Percentiles rank a stretch among this genome's conserved stretches.
phyloP scores from a whole-genome alignment of 345 rosid genomes.

The Dovyalis caffra region DNA sequence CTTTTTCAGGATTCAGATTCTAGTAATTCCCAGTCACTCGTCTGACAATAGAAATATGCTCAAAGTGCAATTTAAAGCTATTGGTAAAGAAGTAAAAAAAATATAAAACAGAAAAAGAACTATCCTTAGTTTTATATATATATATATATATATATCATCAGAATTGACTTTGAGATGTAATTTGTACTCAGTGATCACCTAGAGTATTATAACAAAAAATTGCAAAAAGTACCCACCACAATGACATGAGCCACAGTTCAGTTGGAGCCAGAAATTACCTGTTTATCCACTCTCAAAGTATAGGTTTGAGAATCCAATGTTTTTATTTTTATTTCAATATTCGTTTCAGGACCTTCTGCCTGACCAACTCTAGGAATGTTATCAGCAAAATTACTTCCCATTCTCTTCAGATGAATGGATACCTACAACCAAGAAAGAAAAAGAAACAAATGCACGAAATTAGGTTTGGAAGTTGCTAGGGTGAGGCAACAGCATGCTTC shows the following conservation, averaged over 20 bases:
- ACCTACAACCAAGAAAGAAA: slow-evolving; percentile 18
- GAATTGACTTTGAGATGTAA: neutral
- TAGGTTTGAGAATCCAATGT: slow-evolving; percentile 74
- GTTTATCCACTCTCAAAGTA: slow-evolving; percentile 70
- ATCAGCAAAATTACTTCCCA: slow-evolving; percentile 48
- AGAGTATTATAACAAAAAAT: neutral
- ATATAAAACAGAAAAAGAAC: neutral
- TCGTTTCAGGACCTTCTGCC: slow-evolving; percentile 47
- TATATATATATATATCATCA: neutral
- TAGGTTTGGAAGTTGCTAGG: neutral
- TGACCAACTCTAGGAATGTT: slow-evolving; percentile 30
- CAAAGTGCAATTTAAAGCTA: slow-evolving; percentile 8
- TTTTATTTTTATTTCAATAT: slow-evolving; percentile 69
- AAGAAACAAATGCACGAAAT: neutral
- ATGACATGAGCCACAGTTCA: slow-evolving; percentile 1
- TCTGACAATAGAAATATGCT: neutral
- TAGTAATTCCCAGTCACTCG: neutral
- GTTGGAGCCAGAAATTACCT: slow-evolving; percentile 36
- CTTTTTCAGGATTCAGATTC: neutral
- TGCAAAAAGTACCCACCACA: neutral
- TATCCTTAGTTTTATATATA: neutral
- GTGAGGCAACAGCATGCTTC: neutral
- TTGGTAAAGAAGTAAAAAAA: neutral
- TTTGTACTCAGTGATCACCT: neutral
- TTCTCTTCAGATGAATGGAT: slow-evolving; percentile 30